These are phyloP conservation scores for Biscutella auriculata DNA, from an alignment of 441 rosid species.

Conservation along the genomic window DNA sequence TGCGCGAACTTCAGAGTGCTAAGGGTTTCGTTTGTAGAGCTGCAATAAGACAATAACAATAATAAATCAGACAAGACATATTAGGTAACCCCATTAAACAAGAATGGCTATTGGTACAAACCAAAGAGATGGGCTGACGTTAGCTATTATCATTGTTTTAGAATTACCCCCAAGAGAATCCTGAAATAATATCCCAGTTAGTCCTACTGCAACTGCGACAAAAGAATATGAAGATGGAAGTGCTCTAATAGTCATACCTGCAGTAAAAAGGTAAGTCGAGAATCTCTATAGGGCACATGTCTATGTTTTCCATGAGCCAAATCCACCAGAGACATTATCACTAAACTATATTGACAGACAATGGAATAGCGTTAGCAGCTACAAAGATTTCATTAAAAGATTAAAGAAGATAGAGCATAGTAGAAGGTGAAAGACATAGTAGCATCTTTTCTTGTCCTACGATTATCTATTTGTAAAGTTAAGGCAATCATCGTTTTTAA, in stretches of 20 bases:
- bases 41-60: slow-evolving; percentile 27
- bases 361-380: slow-evolving; percentile 14
- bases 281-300: slow-evolving; percentile 93
- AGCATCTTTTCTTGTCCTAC: not conserved
- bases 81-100: not conserved
- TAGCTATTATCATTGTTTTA: slow-evolving; percentile 89
- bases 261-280: slow-evolving; percentile 89
- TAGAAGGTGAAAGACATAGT: not conserved
- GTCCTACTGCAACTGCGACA: slow-evolving; percentile 3
- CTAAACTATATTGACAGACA: slow-evolving; percentile 45
- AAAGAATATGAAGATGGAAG: slow-evolving; percentile 10
- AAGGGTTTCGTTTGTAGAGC: slow-evolving; percentile 81
- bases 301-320: slow-evolving; percentile 91
- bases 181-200: slow-evolving; percentile 36
- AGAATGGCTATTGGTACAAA: slow-evolving; percentile 23
- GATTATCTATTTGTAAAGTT: not conserved
- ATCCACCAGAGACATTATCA: slow-evolving; percentile 94
- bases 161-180: slow-evolving; percentile 96
- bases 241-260: slow-evolving; percentile 44
- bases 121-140: slow-evolving; percentile 92
- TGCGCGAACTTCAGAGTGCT: slow-evolving; percentile 95
- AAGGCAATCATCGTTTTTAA: not conserved
- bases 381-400: not conserved
- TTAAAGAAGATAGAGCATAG: not conserved
- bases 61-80: slow-evolving; percentile 3